Percentiles rank a stretch among this genome's conserved stretches.
phyloP scores from a whole-genome alignment of 2,329 filamentous ascomycete species.

The Gaeumannomyces tritici region DNA sequence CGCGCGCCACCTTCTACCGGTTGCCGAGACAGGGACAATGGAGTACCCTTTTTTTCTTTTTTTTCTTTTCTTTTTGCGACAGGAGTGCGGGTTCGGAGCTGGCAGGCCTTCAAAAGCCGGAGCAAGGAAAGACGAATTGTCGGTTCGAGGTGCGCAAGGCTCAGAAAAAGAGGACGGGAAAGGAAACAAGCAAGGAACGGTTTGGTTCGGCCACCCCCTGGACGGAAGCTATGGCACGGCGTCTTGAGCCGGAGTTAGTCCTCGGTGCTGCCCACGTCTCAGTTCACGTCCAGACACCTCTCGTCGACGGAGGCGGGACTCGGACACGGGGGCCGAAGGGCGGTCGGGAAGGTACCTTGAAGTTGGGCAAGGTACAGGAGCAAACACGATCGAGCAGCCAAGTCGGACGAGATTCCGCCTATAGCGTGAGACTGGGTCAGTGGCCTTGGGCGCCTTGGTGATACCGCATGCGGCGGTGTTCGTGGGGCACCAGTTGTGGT shows the following conservation, averaged over 20 bases:
- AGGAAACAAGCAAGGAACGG: too few relatives aligned
- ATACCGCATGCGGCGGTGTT: conserved; percentile 40
- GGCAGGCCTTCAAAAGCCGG: neutral
- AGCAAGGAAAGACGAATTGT: neutral
- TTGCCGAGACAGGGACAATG: neutral
- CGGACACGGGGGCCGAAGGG: neutral
- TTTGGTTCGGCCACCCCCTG: neutral
- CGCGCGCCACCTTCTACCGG: too few relatives aligned
- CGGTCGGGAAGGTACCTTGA: neutral
- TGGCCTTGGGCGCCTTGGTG: conserved; percentile 34
- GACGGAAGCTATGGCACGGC: neutral
- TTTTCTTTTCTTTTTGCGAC: too few relatives aligned
- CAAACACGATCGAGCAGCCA: conserved; percentile 18
- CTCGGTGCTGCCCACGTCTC: neutral
- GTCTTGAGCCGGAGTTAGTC: neutral
- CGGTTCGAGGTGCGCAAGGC: neutral
- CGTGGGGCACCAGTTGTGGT: conserved; percentile 19
- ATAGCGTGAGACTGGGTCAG: conserved; percentile 40
- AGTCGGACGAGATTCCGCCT: conserved; percentile 38
- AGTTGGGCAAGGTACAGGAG: conserved; percentile 1
- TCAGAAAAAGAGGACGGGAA: neutral
- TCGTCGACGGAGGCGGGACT: neutral
- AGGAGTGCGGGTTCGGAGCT: neutral
- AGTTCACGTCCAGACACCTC: neutral
- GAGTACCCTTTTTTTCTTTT: too few relatives aligned